These are phyloP conservation scores for Sanghuangporus sanghuang DNA, from an alignment of 1,284 basidiomycete genomes.

Conservation along the genomic window DNA sequence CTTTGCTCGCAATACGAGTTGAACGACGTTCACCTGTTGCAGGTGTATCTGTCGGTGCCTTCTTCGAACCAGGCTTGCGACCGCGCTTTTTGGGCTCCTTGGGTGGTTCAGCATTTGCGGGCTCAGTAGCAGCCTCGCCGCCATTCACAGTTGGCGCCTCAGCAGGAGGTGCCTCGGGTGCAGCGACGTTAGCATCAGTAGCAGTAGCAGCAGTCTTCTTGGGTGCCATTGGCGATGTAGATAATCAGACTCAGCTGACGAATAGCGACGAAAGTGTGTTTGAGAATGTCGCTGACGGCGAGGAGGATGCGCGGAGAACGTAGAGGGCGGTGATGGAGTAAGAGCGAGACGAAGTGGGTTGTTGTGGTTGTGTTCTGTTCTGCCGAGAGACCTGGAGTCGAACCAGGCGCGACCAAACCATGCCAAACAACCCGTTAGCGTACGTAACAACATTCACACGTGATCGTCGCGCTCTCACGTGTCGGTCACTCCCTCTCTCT, in stretches of 20 bases:
- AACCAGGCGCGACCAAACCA: slow-evolving; percentile 1
- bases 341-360: not conserved
- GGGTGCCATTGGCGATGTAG: slow-evolving; percentile 4
- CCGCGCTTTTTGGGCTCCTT: slow-evolving; percentile 13
- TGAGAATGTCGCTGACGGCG: not conserved
- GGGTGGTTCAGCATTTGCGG: slow-evolving; percentile 29
- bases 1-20: slow-evolving; percentile 25
- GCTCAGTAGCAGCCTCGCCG: slow-evolving; percentile 34
- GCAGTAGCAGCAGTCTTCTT: slow-evolving; percentile 15
- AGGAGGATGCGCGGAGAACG: not conserved
- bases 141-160: slow-evolving; percentile 24
- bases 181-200: not conserved
- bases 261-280: not conserved
- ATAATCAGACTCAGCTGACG: not conserved
- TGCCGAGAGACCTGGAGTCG: not conserved
- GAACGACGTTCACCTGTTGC: slow-evolving; percentile 20
- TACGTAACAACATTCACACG: not conserved
- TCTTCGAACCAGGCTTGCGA: slow-evolving; percentile 10
- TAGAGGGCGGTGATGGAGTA: not conserved
- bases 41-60: slow-evolving; percentile 14
- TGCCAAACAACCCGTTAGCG: not conserved
- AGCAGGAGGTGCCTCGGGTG: slow-evolving; percentile 1
- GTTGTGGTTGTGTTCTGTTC: not conserved
- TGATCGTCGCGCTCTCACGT: not conserved
- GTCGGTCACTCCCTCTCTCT: not conserved